Base-by-base conservation (phyloP, 495 filamentous ascomycete species). In the Podospora conica region DNA sequence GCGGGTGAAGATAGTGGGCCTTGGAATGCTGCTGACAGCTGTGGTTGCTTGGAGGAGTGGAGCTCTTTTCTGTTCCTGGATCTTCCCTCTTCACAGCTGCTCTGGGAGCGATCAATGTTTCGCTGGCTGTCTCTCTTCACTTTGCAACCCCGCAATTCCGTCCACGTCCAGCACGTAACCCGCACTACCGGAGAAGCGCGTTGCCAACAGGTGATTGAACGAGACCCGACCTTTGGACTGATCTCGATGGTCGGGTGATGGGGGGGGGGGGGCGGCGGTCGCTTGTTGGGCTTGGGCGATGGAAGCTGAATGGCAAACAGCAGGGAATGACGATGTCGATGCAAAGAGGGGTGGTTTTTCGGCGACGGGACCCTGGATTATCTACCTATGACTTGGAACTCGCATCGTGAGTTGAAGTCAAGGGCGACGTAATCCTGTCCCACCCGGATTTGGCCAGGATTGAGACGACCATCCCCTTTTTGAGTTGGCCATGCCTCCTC, bases 281-380 rank as follows among this genome's bases (percentile, higher is more conserved):
- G 58, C 20, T 27, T 25, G 40, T 58, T 25, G 28, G 11, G 61
- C 66, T 70, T 68, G 55, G 67, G 68, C 58, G 63, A 20, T 24
- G 48, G 22, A 63, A 61, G 53, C n/a, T 29, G 59, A 69, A 71
- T 71, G 61, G 65, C 25, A 68, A 70, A 66, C 67, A 66, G 61
- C 72, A 74, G 70, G 72, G 72, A 74, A 72, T 72, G 72, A 73
- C 73, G 73, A 70, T 73, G 68, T 58, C 65, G 53, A 11, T 24
- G 61, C 9, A 25, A 64, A 68, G 67, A 66, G 53, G 65, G 58
- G 63, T 66, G 54, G 63, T 61, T 58, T 12, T 31, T 18, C 40
- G 40, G 18, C 40, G 55, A 23, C 63, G 55, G 54, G 22, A 56
- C 48, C 23, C 22, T 25, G 31, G 58, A 48, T 64, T 65, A 48